Base-by-base conservation (phyloP, 164 flowering plant genomes). In the Nymphaea colorata region DNA sequence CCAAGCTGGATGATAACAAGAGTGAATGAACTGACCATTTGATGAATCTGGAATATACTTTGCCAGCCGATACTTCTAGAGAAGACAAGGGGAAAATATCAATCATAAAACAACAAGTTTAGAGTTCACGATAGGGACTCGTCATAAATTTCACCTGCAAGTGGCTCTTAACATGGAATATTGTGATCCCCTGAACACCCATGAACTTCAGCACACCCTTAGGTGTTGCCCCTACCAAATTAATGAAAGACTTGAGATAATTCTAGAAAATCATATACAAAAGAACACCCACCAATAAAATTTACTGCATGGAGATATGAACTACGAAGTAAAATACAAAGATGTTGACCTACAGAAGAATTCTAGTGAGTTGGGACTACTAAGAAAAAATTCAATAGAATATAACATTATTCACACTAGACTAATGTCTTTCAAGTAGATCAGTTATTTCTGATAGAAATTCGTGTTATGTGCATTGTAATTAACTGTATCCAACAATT, bases 1-100 rank as follows among this genome's bases (percentile, higher is more conserved):
- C 64, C 36, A 11, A 17, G n/a, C 64, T 17, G 25, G 1, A 61
- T 17, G 25, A 61, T 7, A 17, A 61, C 17, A 41, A 61, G 7
- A 41, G 2, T 17, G 42, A 17, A 17, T 41, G n/a, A 16, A 59
- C 41, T 65, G 79, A 91, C 97, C 96, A 86, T 90, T 95, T 51
- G 88, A 76, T 63, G 93, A 73, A 41, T 91, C 98, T 47, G 97
- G 99, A 71, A 82, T 85, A 78, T 81, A 91, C 82, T 97, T 83
- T 53, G 99, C 96, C 44, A 97, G 91, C 72, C 99, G 83, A 77
- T 91, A 91, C 70, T 94, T 94, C 99, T 94, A 93, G 80, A 84
- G 66, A 75, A 41, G 78, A 51, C 44, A 8, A 51, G 36, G 72
- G 64, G 44, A 76, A 68, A 61, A 41, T 17, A 61, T 61, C 42